Percentiles rank a stretch among this genome's conserved stretches.
Evolutionary conservation across 805 yeast genomes (phyloP).

Genomic region (Myxozyma sirexii): DNA sequence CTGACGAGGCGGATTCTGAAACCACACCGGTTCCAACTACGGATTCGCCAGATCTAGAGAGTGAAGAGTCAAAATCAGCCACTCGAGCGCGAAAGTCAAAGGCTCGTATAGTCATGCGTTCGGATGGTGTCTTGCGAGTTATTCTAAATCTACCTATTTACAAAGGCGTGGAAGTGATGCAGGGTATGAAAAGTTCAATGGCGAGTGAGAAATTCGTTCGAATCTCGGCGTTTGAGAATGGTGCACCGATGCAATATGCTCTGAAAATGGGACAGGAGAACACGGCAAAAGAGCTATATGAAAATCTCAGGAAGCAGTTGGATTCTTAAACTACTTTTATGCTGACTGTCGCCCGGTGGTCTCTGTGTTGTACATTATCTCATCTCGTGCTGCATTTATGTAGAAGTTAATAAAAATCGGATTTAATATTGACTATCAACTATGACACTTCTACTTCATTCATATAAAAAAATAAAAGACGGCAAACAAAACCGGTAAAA

Average conservation of each 20-base stretch:
- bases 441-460: too few relatives aligned
- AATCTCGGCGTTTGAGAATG: constrained; percentile 65
- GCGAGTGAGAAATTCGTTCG: constrained; percentile 82
- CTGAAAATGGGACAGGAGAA: constrained; percentile 54
- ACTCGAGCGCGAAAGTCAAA: constrained; percentile 39
- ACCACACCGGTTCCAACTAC: constrained; percentile 5
- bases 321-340: neutral
- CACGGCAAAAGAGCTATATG: constrained; percentile 6
- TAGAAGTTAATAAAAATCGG: too few relatives aligned
- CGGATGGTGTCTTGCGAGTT: constrained; percentile 81
- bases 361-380: neutral
- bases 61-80: constrained; percentile 10
- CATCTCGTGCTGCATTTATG: too few relatives aligned
- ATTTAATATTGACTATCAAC: too few relatives aligned
- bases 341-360: too few relatives aligned
- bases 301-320: constrained; percentile 1
- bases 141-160: constrained; percentile 73
- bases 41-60: neutral
- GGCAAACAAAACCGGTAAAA: too few relatives aligned
- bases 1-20: constrained; percentile 5
- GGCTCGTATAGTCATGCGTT: constrained; percentile 84
- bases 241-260: constrained; percentile 79
- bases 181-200: constrained; percentile 86
- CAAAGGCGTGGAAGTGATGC: constrained; percentile 55
- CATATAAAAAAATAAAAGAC: neutral